A percentile compares a stretch with the other conserved stretches of the same genome.
Conservation (phyloP, 306 rosid species). For the Sesbania bispinosa region DNA sequence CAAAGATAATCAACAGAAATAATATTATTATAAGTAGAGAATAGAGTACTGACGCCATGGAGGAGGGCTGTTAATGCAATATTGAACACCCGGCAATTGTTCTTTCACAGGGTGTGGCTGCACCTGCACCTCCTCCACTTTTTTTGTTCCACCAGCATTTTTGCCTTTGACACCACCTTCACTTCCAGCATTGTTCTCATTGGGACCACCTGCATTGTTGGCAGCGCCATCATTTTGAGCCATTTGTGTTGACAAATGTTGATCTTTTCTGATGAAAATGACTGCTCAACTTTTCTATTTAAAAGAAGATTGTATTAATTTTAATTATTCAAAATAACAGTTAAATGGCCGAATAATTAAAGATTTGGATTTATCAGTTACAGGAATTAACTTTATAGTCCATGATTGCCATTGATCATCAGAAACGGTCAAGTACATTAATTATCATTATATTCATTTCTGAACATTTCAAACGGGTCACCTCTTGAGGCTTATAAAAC, state of each 20-base stretch:
- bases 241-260: constrained; percentile 13
- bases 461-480: not conserved
- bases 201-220: not conserved
- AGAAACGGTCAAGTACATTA: not conserved
- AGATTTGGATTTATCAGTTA: not conserved
- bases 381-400: not conserved
- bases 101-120: constrained; percentile 40
- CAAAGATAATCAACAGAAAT: too few species aligned
- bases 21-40: not conserved
- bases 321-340: not conserved
- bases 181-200: not conserved
- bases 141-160: not conserved
- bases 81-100: constrained; percentile 71
- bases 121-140: not conserved
- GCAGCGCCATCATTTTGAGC: not conserved
- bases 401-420: not conserved
- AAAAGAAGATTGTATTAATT: not conserved
- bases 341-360: not conserved
- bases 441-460: not conserved
- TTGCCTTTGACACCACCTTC: not conserved
- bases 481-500: too few species aligned
- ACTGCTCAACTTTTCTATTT: not conserved
- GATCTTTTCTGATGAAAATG: not conserved
- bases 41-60: constrained; percentile 63
- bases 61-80: constrained; percentile 75